Conservation (phyloP, 2,329 filamentous ascomycete genomes). For the Aspergillus chevalieri region DNA sequence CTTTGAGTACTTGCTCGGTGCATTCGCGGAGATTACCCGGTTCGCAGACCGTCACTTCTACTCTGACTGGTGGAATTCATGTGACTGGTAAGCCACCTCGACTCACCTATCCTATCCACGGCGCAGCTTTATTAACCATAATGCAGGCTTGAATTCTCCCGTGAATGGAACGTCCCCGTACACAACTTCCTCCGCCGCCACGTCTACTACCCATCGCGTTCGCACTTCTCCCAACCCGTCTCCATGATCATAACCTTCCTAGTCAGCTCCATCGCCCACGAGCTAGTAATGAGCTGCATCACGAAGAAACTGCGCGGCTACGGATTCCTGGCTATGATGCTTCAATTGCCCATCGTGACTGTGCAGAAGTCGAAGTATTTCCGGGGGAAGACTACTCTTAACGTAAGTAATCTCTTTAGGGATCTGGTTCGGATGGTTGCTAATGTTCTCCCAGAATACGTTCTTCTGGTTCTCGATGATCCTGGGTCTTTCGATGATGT, state of each 20-base stretch:
- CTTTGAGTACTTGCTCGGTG: conserved; percentile 92
- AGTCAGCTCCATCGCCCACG: conserved; percentile 81
- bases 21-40: conserved; percentile 86
- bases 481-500: conserved; percentile 71
- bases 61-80: conserved; percentile 62
- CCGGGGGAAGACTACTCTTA: conserved; percentile 67
- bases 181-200: conserved; percentile 92
- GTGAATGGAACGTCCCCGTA: conserved; percentile 97
- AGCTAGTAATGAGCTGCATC: conserved; percentile 96
- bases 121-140: background rate
- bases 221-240: conserved; percentile 65
- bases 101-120: background rate
- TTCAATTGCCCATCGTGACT: conserved; percentile 91
- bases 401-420: conserved; percentile 40
- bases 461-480: conserved; percentile 94
- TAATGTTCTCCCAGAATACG: background rate
- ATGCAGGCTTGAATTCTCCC: conserved; percentile 80
- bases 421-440: too few species aligned
- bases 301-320: conserved; percentile 95
- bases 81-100: conserved; percentile 37
- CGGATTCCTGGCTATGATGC: conserved; percentile 90
- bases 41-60: conserved; percentile 96
- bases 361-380: conserved; percentile 77
- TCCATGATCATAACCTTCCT: conserved; percentile 90
- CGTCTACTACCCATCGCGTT: conserved; percentile 78